phyloP scores from a whole-genome alignment of 2,329 filamentous ascomycete species.

The Diaporthe aspalathi region DNA sequence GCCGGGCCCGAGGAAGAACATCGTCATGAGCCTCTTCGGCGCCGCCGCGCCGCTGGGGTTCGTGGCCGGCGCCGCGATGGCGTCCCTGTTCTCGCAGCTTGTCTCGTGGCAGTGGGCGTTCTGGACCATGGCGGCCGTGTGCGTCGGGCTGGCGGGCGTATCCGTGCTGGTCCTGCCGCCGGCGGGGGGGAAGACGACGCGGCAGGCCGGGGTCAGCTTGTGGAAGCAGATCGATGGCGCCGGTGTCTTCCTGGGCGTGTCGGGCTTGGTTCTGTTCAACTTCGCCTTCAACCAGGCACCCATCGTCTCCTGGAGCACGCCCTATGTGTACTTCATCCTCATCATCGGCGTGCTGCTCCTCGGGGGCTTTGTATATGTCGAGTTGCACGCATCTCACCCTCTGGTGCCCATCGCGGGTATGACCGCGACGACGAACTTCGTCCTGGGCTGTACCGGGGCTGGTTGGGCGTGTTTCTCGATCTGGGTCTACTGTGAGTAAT shows the following conservation, averaged over 20 bases:
- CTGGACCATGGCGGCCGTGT: conserved; percentile 27
- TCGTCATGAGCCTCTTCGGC: conserved; percentile 36
- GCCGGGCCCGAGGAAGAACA: conserved; percentile 34
- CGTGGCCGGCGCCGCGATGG: conserved; percentile 29
- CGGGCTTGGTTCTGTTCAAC: conserved; percentile 65
- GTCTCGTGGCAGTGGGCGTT: conserved; percentile 31
- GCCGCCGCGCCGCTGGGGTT: conserved; percentile 38
- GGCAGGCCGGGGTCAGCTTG: conserved; percentile 33
- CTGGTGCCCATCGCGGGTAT: conserved; percentile 64
- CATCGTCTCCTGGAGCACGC: conserved; percentile 61
- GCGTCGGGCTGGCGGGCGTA: background rate
- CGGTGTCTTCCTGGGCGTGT: conserved; percentile 52
- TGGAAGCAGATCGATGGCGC: conserved; percentile 18
- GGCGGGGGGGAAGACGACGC: conserved; percentile 21
- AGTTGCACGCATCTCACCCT: conserved; percentile 56
- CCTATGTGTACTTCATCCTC: conserved; percentile 63
- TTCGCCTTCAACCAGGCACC: conserved; percentile 67
- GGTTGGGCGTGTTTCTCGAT: conserved; percentile 57
- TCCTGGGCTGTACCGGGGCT: conserved; percentile 58
- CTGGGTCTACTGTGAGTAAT: conserved; percentile 51
- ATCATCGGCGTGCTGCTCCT: conserved; percentile 63
- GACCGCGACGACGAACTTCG: conserved; percentile 58
- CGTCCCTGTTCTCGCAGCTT: conserved; percentile 8
- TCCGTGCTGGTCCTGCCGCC: conserved; percentile 42
- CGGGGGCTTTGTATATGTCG: conserved; percentile 61